Conservation (phyloP, 2,329 filamentous ascomycete genomes). For the Trichoderma simmonsii region DNA sequence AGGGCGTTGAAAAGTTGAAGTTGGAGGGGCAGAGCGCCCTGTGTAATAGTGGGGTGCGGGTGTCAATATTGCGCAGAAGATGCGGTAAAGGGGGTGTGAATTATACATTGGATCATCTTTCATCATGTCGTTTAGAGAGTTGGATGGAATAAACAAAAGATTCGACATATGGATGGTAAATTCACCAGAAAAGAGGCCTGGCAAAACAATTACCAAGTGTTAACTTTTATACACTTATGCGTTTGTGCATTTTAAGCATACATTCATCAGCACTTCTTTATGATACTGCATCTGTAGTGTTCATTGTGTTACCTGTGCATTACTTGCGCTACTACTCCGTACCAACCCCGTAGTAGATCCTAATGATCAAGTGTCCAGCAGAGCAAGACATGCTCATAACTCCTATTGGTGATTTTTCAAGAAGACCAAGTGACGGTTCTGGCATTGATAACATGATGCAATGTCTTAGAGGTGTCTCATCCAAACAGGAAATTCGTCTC, state of each 20-base stretch:
- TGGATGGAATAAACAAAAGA: not conserved
- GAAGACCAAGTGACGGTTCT: too few species aligned
- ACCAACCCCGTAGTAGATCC: not conserved
- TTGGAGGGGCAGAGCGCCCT: conserved; percentile 18
- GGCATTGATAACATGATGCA: not conserved
- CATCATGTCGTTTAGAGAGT: not conserved
- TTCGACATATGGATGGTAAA: not conserved
- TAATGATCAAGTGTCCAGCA: not conserved
- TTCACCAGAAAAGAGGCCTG: not conserved
- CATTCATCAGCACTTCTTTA: not conserved
- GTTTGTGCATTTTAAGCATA: not conserved
- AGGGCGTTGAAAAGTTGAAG: not conserved
- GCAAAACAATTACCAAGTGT: too few species aligned
- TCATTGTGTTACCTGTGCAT: not conserved
- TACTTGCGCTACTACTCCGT: not conserved
- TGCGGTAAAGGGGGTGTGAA: not conserved
- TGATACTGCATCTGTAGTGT: not conserved
- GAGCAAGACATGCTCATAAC: not conserved
- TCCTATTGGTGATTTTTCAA: not conserved
- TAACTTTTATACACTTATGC: not conserved
- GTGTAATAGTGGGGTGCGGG: conserved; percentile 33
- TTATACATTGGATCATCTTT: not conserved
- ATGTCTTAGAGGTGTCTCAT: not conserved
- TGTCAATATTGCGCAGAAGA: conserved; percentile 17
- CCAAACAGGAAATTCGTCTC: not conserved